Percentiles rank a stretch among this genome's conserved stretches.
Evolutionary conservation across 352 stramenopile species (phyloP).

Genomic region (Globisporangium lucens): DNA sequence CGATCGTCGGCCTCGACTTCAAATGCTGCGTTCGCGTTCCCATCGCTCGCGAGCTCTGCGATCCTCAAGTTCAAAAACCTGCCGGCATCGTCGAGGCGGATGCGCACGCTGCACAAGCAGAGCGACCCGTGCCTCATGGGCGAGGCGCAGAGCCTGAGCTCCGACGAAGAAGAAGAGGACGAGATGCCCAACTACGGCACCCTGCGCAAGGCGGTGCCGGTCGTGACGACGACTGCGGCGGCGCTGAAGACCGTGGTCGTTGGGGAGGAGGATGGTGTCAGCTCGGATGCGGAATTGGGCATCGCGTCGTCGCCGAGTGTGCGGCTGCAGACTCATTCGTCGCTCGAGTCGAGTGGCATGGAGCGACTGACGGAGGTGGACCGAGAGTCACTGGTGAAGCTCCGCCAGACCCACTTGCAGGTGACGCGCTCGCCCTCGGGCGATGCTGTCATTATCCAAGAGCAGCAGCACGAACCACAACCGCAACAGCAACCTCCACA

Average conservation of each 20-base stretch:
- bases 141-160: conserved; percentile 23
- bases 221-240: background rate
- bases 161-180: conserved; percentile 17
- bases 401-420: conserved; percentile 10
- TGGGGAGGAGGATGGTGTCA: background rate
- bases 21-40: conserved; percentile 6
- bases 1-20: background rate
- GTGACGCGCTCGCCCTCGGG: conserved; percentile 11
- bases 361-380: conserved; percentile 7
- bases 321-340: conserved; percentile 14
- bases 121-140: conserved; percentile 20
- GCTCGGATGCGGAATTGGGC: conserved; percentile 11
- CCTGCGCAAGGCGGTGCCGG: conserved; percentile 2
- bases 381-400: conserved; percentile 5
- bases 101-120: conserved; percentile 15
- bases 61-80: conserved; percentile 21
- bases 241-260: background rate
- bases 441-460: background rate
- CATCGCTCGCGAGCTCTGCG: conserved; percentile 19
- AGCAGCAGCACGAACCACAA: background rate
- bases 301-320: background rate
- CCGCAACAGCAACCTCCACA: background rate
- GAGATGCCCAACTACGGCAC: conserved; percentile 17
- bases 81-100: conserved; percentile 1
- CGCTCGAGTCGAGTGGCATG: conserved; percentile 9